Percentiles rank a stretch among this genome's conserved stretches.
Conservation (phyloP, 345 rosid genomes). For the Jatropha curcas region DNA sequence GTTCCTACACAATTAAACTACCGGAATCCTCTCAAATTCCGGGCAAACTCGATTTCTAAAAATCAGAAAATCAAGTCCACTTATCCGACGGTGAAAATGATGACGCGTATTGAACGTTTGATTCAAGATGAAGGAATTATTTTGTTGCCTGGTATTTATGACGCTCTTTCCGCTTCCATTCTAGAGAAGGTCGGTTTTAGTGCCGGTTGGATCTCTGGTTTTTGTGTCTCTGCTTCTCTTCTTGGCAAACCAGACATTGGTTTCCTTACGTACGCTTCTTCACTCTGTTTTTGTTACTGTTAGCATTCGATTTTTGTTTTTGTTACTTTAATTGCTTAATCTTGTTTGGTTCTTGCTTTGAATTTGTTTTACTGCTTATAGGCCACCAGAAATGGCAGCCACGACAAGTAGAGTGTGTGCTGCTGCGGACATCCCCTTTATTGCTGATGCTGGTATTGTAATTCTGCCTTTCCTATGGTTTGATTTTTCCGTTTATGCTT, state of each 20-base stretch:
- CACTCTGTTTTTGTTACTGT: background rate
- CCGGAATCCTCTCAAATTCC: background rate
- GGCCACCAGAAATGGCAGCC: constrained; percentile 57
- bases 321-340: background rate
- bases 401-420: constrained; percentile 46
- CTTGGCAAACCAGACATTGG: constrained; percentile 58
- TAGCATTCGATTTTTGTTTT: background rate
- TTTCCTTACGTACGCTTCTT: constrained; percentile 39
- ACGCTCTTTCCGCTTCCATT: constrained; percentile 52
- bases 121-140: constrained; percentile 50
- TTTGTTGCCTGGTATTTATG: constrained; percentile 55
- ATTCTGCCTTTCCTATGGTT: background rate
- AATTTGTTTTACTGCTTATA: constrained; percentile 3
- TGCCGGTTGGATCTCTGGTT: constrained; percentile 54
- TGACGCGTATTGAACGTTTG: constrained; percentile 45
- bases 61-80: background rate
- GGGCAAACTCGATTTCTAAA: constrained; percentile 1
- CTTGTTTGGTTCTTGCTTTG: background rate
- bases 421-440: constrained; percentile 41
- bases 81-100: constrained; percentile 43
- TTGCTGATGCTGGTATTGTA: constrained; percentile 52
- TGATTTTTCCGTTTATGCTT: too few species aligned
- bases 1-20: constrained; percentile 9
- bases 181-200: constrained; percentile 48
- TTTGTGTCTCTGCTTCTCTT: constrained; percentile 49